phyloP scores from a whole-genome alignment of 768 basidiomycete species.

The Butyriboletus loyo region DNA sequence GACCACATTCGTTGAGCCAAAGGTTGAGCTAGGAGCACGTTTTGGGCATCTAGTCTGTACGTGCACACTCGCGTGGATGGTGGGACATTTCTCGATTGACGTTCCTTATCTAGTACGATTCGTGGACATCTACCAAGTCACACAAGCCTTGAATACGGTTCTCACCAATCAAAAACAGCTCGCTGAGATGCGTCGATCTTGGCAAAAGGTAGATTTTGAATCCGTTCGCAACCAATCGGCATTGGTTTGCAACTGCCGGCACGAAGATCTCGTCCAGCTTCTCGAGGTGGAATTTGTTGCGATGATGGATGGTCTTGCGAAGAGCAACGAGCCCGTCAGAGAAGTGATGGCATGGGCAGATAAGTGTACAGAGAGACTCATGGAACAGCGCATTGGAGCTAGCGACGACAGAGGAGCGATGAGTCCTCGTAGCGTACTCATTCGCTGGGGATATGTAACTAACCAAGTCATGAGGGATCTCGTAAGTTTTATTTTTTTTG shows the following conservation, averaged over 20 bases:
- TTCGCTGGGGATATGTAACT: conserved; percentile 91
- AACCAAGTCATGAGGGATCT: conserved; percentile 91
- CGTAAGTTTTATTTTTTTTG: conserved; percentile 42
- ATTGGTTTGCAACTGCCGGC: conserved; percentile 88
- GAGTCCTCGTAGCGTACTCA: conserved; percentile 84
- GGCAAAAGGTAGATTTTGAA: conserved; percentile 87
- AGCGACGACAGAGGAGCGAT: conserved; percentile 74
- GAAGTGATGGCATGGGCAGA: conserved; percentile 92
- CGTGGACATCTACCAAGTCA: conserved; percentile 90
- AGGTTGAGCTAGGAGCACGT: conserved; percentile 86
- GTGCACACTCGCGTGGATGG: conserved; percentile 32
- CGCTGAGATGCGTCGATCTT: conserved; percentile 81
- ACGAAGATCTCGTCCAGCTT: conserved; percentile 82
- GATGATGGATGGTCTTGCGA: conserved; percentile 68
- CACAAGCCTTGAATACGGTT: conserved; percentile 85
- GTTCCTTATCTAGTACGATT: conserved; percentile 62
- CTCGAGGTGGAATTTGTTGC: conserved; percentile 80
- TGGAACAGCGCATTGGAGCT: conserved; percentile 62
- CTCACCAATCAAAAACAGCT: conserved; percentile 85
- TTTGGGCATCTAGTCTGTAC: conserved; percentile 87
- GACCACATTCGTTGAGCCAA: conserved; percentile 87
- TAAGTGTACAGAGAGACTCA: conserved; percentile 81
- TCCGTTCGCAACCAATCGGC: conserved; percentile 92
- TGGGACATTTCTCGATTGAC: neutral
- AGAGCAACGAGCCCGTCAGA: conserved; percentile 76